Conservation (phyloP, 371 early-diverging fungal species). For the Paramicrosporidium saccamoebae region DNA sequence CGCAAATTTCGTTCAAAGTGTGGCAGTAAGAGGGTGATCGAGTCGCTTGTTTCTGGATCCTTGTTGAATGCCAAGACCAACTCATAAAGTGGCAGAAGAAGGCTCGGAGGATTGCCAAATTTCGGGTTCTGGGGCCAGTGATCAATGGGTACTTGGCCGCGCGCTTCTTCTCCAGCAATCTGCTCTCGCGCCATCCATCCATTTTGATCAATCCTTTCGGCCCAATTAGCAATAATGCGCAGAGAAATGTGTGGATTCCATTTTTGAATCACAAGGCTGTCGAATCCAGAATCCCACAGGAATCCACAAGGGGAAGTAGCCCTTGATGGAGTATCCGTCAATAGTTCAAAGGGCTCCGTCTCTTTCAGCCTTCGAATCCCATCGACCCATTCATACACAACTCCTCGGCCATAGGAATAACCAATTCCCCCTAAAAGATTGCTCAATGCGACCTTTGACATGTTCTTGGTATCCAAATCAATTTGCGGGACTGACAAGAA, state of each 20-base stretch:
- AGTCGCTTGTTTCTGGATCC: neutral
- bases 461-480: conserved; percentile 15
- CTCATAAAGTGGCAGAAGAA: conserved; percentile 25
- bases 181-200: conserved; percentile 87
- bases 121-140: conserved; percentile 73
- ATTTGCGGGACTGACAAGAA: conserved; percentile 24
- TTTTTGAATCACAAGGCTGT: conserved; percentile 38
- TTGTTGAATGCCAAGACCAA: conserved; percentile 11
- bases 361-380: conserved; percentile 9
- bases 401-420: conserved; percentile 6
- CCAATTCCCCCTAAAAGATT: conserved; percentile 74
- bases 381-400: conserved; percentile 1
- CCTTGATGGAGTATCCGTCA: conserved; percentile 56
- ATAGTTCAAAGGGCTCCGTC: conserved; percentile 24
- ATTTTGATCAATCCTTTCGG: conserved; percentile 27
- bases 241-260: conserved; percentile 63
- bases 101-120: conserved; percentile 73
- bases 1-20: conserved; percentile 14
- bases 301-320: conserved; percentile 87
- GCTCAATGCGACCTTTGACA: conserved; percentile 35
- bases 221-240: conserved; percentile 48
- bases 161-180: conserved; percentile 68
- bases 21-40: neutral
- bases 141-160: conserved; percentile 51
- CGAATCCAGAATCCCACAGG: conserved; percentile 87